Base-by-base conservation (phyloP, 2,329 filamentous ascomycete genomes). In the Microascus cirrosus region DNA sequence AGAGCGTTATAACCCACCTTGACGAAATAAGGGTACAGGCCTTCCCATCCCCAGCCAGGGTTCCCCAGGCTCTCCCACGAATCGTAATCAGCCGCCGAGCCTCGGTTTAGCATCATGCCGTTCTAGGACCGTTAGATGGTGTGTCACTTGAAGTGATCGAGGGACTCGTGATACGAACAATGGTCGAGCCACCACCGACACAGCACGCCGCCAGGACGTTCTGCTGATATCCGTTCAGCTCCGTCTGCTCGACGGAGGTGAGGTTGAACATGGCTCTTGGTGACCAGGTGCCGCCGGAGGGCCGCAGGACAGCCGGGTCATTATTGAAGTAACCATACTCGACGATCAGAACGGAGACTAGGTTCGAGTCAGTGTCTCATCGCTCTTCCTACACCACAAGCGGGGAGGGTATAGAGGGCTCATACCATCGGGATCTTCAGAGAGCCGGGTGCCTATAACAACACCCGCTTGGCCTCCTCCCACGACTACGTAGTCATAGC, bases 401-500 rank as follows among this genome's bases (percentile, higher is more conserved):
- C 12, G 8, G 3, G 20, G 48, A 22, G 20, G 1, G 39, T 45
- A 15, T 20, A 32, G 11, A 22, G 18, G 18, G n/a, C 12, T 20
- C 55, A 39, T 35, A 57, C 55, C 55, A 12, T 57, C 55, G 3
- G 54, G 59, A 50, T 68, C 61, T 34, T 68, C 63, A 15, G 64
- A 62, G 10, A 70, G 61, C 25, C 68, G 67, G n/a, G 65, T 67
- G 22, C 68, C 67, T 20, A 71, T 61, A 20, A 70, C 68, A 11
- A 68, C 64, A n/a, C 69, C 68, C 0, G 67, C 60, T 2, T 68
- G 67, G 12, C 69, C 69, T 28, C 69, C 68, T 6, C 69, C 68
- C 1, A 69, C 65, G 36, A 69, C 62, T 24, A 68, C 59, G 55
- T 69, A 69, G 57, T 70, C 59, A 28, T 59, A 62, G 42, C 32